phyloP scores from a whole-genome alignment of 345 rosid genomes.

The Rhizophora mangle region DNA sequence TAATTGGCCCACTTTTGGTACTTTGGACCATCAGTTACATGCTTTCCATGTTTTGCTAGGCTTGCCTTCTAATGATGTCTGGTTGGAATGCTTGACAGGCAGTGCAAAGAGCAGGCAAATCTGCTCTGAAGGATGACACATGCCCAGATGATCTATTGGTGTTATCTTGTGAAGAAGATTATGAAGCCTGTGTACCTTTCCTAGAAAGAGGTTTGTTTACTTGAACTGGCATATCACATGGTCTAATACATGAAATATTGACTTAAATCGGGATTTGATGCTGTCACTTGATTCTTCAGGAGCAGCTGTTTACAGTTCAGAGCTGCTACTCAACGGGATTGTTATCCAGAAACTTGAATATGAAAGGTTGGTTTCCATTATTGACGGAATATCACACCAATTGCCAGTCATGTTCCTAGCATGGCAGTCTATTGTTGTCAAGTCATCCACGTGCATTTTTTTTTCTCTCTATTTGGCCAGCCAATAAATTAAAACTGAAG shows the following conservation, averaged over 20 bases:
- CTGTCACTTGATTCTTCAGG: constrained; percentile 40
- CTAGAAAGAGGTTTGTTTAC: constrained; percentile 63
- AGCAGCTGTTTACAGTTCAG: constrained; percentile 71
- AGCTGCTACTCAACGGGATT: constrained; percentile 80
- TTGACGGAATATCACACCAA: not conserved
- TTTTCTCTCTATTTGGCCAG: too few relatives aligned
- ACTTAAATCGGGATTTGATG: not conserved
- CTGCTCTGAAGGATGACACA: constrained; percentile 53
- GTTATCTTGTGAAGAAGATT: constrained; percentile 83
- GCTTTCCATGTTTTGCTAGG: not conserved
- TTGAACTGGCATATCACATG: not conserved
- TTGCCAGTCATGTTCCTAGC: not conserved
- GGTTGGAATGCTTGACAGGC: constrained; percentile 43
- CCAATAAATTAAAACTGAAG: too few relatives aligned
- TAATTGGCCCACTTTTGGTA: not conserved
- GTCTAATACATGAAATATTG: not conserved
- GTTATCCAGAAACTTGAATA: constrained; percentile 80
- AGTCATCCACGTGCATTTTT: not conserved
- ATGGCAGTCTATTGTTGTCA: not conserved
- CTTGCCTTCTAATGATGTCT: constrained; percentile 7
- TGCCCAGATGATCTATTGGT: constrained; percentile 57
- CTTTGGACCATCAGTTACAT: not conserved
- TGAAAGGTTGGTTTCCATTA: constrained; percentile 56
- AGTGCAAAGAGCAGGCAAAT: constrained; percentile 70
- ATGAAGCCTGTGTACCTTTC: constrained; percentile 49